Evolutionary conservation across 2,329 filamentous ascomycete genomes (phyloP).

Genomic region (Waltergamsia citrina): DNA sequence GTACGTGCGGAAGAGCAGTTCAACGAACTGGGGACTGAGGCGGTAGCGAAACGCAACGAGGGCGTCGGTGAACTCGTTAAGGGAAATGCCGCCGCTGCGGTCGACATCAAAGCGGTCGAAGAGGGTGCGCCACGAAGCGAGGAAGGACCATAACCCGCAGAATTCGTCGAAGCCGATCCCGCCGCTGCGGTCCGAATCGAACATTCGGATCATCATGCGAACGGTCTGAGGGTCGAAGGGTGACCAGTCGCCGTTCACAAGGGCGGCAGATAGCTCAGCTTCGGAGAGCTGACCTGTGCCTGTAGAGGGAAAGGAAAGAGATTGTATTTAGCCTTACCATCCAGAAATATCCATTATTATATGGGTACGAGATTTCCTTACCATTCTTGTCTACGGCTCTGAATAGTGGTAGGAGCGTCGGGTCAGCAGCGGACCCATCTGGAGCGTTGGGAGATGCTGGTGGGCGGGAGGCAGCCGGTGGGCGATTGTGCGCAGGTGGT

Average conservation of each 20-base stretch:
- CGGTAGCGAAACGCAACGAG: slow-evolving; percentile 90
- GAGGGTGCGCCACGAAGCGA: slow-evolving; percentile 85
- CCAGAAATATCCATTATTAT: too few relatives aligned
- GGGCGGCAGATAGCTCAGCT: slow-evolving; percentile 74
- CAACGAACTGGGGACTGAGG: slow-evolving; percentile 73
- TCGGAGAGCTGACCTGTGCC: slow-evolving; percentile 78
- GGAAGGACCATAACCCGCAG: slow-evolving; percentile 90
- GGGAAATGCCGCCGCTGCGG: slow-evolving; percentile 74
- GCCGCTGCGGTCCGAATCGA: slow-evolving; percentile 82
- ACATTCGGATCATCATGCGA: slow-evolving; percentile 99
- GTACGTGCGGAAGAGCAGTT: slow-evolving; percentile 79
- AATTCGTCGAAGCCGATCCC: slow-evolving; percentile 95
- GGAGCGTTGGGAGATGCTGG: slow-evolving; percentile 56
- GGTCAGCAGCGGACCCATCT: slow-evolving; percentile 45
- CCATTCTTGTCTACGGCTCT: slow-evolving; percentile 81
- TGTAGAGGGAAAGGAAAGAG: slow-evolving; percentile 13
- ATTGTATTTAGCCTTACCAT: slow-evolving; percentile 6
- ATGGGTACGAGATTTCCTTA: too few relatives aligned
- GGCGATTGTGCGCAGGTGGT: slow-evolving; percentile 35
- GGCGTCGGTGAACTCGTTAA: slow-evolving; percentile 81
- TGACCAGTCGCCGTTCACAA: slow-evolving; percentile 95
- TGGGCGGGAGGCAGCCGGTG: slow-evolving; percentile 49
- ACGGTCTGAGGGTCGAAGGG: slow-evolving; percentile 91
- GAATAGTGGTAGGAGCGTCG: slow-evolving; percentile 77
- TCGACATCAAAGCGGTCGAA: slow-evolving; percentile 95